Evolutionary conservation across 495 filamentous ascomycete genomes (phyloP).

Genomic region (Penicillium maclennaniae): DNA sequence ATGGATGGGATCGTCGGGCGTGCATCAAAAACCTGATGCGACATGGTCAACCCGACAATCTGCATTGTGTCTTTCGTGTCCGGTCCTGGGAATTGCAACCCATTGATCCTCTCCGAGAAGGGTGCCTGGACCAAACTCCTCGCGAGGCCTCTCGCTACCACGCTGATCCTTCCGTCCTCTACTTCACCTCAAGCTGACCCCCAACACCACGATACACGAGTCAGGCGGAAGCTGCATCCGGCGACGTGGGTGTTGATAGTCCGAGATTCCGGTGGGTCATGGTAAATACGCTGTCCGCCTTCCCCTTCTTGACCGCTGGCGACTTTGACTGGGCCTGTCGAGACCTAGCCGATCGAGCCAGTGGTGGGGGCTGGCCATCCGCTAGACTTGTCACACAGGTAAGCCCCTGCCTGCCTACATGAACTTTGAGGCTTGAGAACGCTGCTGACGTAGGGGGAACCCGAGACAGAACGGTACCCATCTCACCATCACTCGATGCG

Average conservation of each 20-base stretch:
- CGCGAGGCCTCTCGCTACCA: neutral
- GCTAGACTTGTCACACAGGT: constrained; percentile 34
- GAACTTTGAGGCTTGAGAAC: constrained; percentile 5
- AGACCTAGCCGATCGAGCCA: constrained; percentile 52
- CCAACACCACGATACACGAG: constrained; percentile 4
- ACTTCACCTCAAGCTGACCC: neutral
- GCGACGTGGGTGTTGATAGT: constrained; percentile 21
- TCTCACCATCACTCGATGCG: constrained; percentile 35
- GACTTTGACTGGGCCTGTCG: constrained; percentile 62
- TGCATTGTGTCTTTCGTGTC: constrained; percentile 7
- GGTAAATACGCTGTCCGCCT: constrained; percentile 27
- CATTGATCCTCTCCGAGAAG: neutral
- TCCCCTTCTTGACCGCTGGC: constrained; percentile 53
- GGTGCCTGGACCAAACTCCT: neutral
- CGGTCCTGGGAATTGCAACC: constrained; percentile 4
- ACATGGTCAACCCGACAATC: constrained; percentile 6
- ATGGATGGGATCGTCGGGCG: neutral
- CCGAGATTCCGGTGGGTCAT: constrained; percentile 4
- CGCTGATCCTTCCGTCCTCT: neutral
- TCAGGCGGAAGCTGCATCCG: constrained; percentile 12
- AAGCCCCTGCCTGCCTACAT: constrained; percentile 12
- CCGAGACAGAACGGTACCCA: constrained; percentile 22
- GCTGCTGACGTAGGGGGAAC: constrained; percentile 4
- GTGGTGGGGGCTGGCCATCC: constrained; percentile 25
- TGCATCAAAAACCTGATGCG: constrained; percentile 8